These are phyloP conservation scores for Thielaviopsis populi DNA, from an alignment of 2,329 filamentous ascomycete genomes.

Conservation along the genomic window DNA sequence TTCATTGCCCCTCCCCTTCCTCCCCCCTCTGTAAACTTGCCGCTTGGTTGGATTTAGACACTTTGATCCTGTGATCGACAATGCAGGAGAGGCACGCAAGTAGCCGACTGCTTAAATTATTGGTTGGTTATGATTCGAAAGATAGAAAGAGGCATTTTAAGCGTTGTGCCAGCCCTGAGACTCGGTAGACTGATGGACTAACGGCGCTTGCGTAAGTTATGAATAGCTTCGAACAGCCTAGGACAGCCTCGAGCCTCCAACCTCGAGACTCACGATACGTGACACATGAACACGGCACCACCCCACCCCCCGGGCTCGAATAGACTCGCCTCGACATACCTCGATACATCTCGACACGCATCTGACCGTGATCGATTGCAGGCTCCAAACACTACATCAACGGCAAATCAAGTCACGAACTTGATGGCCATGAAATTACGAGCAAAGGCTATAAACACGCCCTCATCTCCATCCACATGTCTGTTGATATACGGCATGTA, in stretches of 20 bases:
- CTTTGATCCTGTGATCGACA: constrained; percentile 2
- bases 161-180: not conserved
- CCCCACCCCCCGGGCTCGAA: too few relatives aligned
- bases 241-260: too few relatives aligned
- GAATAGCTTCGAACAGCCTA: not conserved
- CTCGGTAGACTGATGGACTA: not conserved
- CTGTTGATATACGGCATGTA: not conserved
- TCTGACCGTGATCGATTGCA: not conserved
- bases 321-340: not conserved
- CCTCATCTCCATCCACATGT: not conserved
- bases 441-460: not conserved
- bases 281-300: not conserved
- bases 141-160: not conserved
- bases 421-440: not conserved
- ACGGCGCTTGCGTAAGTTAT: not conserved
- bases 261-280: not conserved
- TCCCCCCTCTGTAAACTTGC: not conserved
- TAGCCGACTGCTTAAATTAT: not conserved
- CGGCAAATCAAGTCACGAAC: constrained; percentile 2
- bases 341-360: not conserved
- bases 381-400: not conserved
- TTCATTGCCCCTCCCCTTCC: not conserved
- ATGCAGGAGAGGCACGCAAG: not conserved
- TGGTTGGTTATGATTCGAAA: not conserved
- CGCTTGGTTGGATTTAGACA: not conserved